Conservation (phyloP, 164 flowering plant genomes). For the Akebia trifoliata region DNA sequence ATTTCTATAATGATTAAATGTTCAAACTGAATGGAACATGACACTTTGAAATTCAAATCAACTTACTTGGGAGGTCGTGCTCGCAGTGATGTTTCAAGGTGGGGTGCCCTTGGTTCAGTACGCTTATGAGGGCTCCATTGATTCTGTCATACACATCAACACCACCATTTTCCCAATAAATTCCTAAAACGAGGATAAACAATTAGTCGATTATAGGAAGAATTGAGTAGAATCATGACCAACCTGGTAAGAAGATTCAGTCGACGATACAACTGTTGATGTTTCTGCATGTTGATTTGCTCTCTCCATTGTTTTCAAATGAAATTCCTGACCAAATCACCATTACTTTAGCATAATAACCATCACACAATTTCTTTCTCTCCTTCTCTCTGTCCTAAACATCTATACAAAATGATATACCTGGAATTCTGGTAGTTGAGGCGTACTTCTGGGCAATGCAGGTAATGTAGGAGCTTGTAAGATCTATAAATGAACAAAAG, state of each 20-base stretch:
- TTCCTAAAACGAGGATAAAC: no score
- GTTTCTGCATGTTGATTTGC: slow-evolving; percentile 67
- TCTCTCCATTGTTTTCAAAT: slow-evolving; percentile 76
- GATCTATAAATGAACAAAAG: slow-evolving; percentile 35
- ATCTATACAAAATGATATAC: slow-evolving; percentile 23
- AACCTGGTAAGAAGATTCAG: slow-evolving; percentile 58
- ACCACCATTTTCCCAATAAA: neutral
- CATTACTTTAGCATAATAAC: neutral
- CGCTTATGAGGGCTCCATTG: slow-evolving; percentile 56
- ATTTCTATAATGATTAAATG: no score
- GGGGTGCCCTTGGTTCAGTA: slow-evolving; percentile 78
- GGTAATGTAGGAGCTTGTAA: slow-evolving; percentile 68
- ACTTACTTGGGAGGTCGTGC: slow-evolving; percentile 67
- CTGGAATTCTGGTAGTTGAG: slow-evolving; percentile 78
- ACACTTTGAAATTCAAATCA: neutral
- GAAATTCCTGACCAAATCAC: slow-evolving; percentile 62
- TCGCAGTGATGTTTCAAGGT: slow-evolving; percentile 69
- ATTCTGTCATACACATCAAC: slow-evolving; percentile 17
- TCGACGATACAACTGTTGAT: slow-evolving; percentile 45
- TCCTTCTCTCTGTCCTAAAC: neutral
- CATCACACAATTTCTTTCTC: no score
- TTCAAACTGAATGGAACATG: no score
- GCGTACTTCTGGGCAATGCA: slow-evolving; percentile 63
- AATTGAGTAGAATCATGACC: neutral
- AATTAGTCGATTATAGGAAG: neutral